Evolutionary conservation across 2,329 filamentous ascomycete species (phyloP).

Genomic region (Colletotrichum phormii): DNA sequence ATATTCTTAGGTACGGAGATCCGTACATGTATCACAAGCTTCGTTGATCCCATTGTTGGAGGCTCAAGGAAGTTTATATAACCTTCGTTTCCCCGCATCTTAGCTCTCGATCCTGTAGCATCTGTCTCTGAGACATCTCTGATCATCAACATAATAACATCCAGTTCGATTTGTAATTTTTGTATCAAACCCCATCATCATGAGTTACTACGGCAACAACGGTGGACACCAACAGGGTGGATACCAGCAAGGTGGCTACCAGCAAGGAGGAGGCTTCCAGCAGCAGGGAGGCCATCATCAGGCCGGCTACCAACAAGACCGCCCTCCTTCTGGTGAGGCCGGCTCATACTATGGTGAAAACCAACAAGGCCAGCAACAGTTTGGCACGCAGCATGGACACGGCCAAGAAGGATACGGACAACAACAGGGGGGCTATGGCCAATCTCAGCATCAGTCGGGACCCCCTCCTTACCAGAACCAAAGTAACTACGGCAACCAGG

Average conservation of each 20-base stretch:
- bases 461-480: conserved; percentile 28
- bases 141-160: neutral
- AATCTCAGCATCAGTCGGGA: conserved; percentile 27
- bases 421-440: conserved; percentile 26
- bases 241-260: conserved; percentile 11
- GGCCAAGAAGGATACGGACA: conserved; percentile 7
- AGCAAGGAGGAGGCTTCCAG: conserved; percentile 9
- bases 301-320: conserved; percentile 13
- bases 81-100: conserved; percentile 30
- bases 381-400: neutral
- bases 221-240: conserved; percentile 19
- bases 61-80: conserved; percentile 31
- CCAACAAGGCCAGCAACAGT: neutral
- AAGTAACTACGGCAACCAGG: conserved; percentile 16
- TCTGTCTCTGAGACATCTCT: neutral
- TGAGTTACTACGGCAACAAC: conserved; percentile 30
- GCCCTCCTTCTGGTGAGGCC: conserved; percentile 21
- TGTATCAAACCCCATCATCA: conserved; percentile 11
- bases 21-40: conserved; percentile 26
- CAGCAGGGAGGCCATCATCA: conserved; percentile 6
- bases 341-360: conserved; percentile 28
- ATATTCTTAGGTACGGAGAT: conserved; percentile 9
- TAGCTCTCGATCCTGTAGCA: neutral
- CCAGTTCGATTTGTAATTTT: neutral
- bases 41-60: conserved; percentile 16